Base-by-base conservation (phyloP, 2,329 filamentous ascomycete species). In the Aspergillus sp. region DNA sequence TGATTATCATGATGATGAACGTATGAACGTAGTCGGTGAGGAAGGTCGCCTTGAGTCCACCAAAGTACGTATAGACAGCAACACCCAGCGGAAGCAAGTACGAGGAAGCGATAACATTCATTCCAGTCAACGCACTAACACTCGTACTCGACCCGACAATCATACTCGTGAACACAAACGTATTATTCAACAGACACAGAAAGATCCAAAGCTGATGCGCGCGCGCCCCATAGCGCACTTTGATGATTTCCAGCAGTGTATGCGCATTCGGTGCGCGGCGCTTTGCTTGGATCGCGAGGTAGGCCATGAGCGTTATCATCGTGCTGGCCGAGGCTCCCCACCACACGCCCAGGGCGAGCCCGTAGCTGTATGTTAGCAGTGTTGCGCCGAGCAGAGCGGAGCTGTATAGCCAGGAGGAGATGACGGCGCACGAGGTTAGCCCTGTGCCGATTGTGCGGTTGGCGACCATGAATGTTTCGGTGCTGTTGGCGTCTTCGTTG, bases 321-420 rank as follows among this genome's bases (percentile, higher is more conserved):
- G 53, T 55, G 25, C 53, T 55, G 41, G 53, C 53, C 9, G 53
- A 55, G 15, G 53, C 53, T 55, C 53, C 53, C 53, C 53, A 55
- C 53, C 53, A 55, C 15, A 55, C 53, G 9, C 53, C 53, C 6
- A 55, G 25, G 43, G 53, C 53, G 7, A 55, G 28, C 5, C 53
- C 53, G 22, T 55, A 55, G 19, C 31, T 55, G 28, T 55, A 55
- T 3, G 53, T 55, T n/a, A 55, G 30, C 19, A 55, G 43, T 8
- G 53, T 47, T 9, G 53, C 53, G 7, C 53, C 53, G 5, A 55
- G 53, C 19, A 55, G 31, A 15, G 53, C 53, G 5, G 53, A 55
- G n/a, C 53, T 55, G 41, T 55, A 55, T 2, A 55, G 53, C 53
- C 53, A 55, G 38, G 53, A 55, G 19, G 43, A 55, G 22, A 55